Evolutionary conservation across 2,329 filamentous ascomycete species (phyloP), one percentile per base, ranked within the genome.

Genomic region (Westerdykella aurantiaca): DNA sequence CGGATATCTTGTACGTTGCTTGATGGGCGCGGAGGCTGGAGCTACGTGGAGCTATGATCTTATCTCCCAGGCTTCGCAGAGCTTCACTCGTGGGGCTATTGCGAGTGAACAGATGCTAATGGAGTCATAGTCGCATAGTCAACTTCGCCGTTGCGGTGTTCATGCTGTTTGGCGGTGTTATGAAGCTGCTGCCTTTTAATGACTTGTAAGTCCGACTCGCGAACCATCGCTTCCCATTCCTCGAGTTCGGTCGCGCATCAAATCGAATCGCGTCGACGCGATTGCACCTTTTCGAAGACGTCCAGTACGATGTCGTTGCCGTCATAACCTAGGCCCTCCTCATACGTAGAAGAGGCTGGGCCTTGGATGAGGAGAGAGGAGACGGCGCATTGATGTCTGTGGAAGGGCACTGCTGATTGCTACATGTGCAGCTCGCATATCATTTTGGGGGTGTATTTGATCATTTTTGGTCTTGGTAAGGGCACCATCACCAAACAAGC

Each of bases 81-180:
- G 29, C 39, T 21, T 25, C 22, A 14, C 34, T 21, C 18, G 41
- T 17, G 41, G 44, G 43, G 14, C 23, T 5, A 38, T 33, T 22
- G 29, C 16, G 16, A 37, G 37, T 35, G 43, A 51, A 56, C 48
- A 59, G 43, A 17, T 33, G 44, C 29, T 61, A 11, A 52, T 43
- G 57, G 49, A 46, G 42, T 22, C 56, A 47, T 67, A 97, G 93
- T 75, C 93, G 93, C 65, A 82, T 97, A 65, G 87, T 95, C 69
- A 98, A 98, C 78, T 77, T 98, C 69, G 87, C 76, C 60, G 83
- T 94, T 52, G 93, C 84, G 60, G 84, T 84, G 56, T 79, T 95
- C 55, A 94, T 95, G 82, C 75, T 95, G 38, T 76, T 95, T 38
- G 91, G 90, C 53, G 91, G 89, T 59, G 77, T 89, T 61, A 76